Evolutionary conservation across 371 early-diverging fungal species (phyloP), one percentile per base, ranked within the genome.

Genomic region (Nosema granulosis): DNA sequence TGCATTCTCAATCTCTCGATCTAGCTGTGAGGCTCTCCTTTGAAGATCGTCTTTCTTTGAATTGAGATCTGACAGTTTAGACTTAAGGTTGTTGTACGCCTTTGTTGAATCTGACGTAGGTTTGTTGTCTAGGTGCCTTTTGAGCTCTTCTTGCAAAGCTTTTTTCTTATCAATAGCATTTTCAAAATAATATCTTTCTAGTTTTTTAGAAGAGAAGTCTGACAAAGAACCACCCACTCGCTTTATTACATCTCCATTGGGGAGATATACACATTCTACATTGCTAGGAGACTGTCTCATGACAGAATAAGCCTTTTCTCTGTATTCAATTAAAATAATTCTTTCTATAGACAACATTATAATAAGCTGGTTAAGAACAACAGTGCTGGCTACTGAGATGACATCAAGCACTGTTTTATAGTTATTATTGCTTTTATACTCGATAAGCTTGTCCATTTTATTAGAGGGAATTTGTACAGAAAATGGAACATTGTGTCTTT

Each of bases 191-290:
- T 54, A 76, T 26, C 54, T 79, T 9, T 66, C 79, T n/a, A 24
- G 26, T 54, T 78, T 70, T 62, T 73, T 67, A 20, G 65, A 77
- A 29, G 61, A 69, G 74, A 63, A 83, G 72, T 86, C 86, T 63
- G 76, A 77, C 20, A 86, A 57, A 38, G 80, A 74, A 12, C 71
- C 75, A 11, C 78, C 75, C n/a, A 79, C 49, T 32, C 71, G 56
- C 71, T 82, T 82, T 9, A 86, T 84, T 75, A 50, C 79, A 58
- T 86, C 86, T 22, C 84, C 84, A 0, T 58, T 37, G 26, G 67
- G 54, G 3, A 80, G 80, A 67, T 80, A 83, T 22, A 80, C 76
- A 68, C 70, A 78, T n/a, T 83, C 84, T 57, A 83, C 73, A 71
- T 73, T 71, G 18, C 24, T 13, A 3, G 72, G 71, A 24, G 52